Percentiles rank a stretch among this genome's conserved stretches.
Conservation (phyloP, 768 basidiomycete species). For the Exidia glandulosa region DNA sequence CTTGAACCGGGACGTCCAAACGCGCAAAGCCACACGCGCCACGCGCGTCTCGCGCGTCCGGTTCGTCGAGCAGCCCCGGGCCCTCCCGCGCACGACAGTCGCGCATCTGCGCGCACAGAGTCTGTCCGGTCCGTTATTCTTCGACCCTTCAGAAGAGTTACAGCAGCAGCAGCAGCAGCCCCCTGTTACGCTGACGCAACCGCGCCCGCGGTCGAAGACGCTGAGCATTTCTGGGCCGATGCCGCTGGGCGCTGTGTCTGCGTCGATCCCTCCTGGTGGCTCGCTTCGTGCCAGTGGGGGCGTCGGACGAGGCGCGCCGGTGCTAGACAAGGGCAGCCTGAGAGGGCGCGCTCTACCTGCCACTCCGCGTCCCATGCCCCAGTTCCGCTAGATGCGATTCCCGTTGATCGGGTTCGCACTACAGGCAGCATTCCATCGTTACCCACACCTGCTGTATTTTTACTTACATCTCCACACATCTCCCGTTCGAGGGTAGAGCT, state of each 20-base stretch:
- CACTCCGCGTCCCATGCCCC: neutral
- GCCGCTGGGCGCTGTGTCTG: neutral
- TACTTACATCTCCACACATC: too few relatives aligned
- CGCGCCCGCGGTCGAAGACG: neutral
- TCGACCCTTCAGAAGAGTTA: neutral
- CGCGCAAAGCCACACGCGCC: neutral
- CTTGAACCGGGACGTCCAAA: neutral
- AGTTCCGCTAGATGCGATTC: neutral
- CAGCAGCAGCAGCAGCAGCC: neutral
- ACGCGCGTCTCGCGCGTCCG: neutral
- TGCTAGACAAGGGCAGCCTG: neutral
- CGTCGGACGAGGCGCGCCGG: neutral
- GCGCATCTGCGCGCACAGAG: neutral
- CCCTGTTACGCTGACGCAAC: neutral
- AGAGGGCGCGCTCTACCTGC: neutral
- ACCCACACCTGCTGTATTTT: neutral
- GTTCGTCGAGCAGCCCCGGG: neutral
- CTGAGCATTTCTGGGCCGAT: neutral
- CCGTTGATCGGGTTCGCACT: neutral
- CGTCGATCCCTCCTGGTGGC: neutral
- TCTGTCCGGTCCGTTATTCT: neutral
- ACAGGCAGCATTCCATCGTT: too few relatives aligned
- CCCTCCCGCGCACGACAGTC: neutral
- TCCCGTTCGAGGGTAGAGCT: too few relatives aligned
- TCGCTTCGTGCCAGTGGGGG: neutral